phyloP scores from a whole-genome alignment of 768 basidiomycete genomes.

The Sporobolomyces phaffii region DNA sequence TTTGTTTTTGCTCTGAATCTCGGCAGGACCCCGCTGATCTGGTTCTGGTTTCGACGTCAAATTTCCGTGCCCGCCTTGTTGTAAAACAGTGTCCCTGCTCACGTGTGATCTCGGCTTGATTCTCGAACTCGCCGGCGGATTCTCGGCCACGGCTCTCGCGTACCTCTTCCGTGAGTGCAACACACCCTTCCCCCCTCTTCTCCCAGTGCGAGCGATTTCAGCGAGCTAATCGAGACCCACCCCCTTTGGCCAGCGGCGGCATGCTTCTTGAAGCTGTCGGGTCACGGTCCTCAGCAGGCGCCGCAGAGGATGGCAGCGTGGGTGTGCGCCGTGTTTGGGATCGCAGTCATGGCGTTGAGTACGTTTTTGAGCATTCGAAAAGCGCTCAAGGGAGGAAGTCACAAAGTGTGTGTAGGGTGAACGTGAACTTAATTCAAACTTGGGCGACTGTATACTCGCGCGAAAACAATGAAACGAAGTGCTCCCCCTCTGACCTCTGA shows the following conservation, averaged over 20 bases:
- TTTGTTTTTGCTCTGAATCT: not conserved
- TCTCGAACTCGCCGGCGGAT: slow-evolving; percentile 93
- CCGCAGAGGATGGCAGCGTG: slow-evolving; percentile 35
- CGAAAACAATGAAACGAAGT: no score
- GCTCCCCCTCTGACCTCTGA: no score
- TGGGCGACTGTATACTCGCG: no score
- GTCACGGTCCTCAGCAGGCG: slow-evolving; percentile 19
- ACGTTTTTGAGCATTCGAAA: slow-evolving; percentile 31
- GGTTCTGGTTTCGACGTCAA: no score
- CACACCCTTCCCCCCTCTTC: not conserved
- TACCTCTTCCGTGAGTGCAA: slow-evolving; percentile 61
- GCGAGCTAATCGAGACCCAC: no score
- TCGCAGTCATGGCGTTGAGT: slow-evolving; percentile 39
- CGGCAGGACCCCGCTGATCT: no score
- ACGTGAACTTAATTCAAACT: not conserved
- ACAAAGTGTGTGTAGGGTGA: slow-evolving; percentile 23
- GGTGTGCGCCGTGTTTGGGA: slow-evolving; percentile 42
- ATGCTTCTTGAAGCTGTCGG: slow-evolving; percentile 68
- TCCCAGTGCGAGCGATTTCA: slow-evolving; percentile 2
- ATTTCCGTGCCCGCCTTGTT: no score
- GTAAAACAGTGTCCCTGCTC: slow-evolving; percentile 80
- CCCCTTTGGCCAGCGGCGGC: slow-evolving; percentile 53
- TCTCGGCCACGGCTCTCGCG: slow-evolving; percentile 63
- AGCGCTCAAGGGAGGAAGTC: slow-evolving; percentile 22
- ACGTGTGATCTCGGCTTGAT: slow-evolving; percentile 98